Evolutionary conservation across 805 yeast species (phyloP).

Genomic region (Candida xiaguanensis): DNA sequence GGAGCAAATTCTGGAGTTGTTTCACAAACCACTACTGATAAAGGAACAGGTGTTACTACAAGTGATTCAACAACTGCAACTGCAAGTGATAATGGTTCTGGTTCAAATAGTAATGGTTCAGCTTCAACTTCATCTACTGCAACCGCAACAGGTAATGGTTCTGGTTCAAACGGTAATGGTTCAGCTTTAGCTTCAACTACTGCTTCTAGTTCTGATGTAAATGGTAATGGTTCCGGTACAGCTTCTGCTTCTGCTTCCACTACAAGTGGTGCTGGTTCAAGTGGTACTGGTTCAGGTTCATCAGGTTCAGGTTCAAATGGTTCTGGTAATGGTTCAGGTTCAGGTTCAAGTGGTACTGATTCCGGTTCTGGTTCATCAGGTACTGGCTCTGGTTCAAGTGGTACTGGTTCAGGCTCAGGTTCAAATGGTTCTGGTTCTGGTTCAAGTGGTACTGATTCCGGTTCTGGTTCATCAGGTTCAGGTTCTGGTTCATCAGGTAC

Average conservation of each 20-base stretch:
- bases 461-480: neutral
- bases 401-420: neutral
- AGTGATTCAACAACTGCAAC: slow-evolving; percentile 11
- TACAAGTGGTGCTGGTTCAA: neutral
- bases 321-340: neutral
- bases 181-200: slow-evolving; percentile 9
- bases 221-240: slow-evolving; percentile 11
- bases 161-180: slow-evolving; percentile 7
- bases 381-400: neutral
- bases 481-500: neutral
- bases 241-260: no score
- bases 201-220: slow-evolving; percentile 4
- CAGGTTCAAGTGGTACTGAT: neutral
- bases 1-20: slow-evolving; percentile 16
- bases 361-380: neutral
- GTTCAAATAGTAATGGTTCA: no score
- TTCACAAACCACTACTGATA: slow-evolving; percentile 14
- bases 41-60: slow-evolving; percentile 13
- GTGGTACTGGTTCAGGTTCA: neutral
- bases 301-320: neutral
- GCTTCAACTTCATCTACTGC: no score
- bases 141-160: slow-evolving; percentile 13
- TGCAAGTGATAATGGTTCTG: slow-evolving; percentile 18
- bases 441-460: neutral
- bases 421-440: neutral